Percentiles rank a stretch among this genome's conserved stretches.
Evolutionary conservation across 2,329 filamentous ascomycete species (phyloP).

Genomic region (Diaporthe ampelina): DNA sequence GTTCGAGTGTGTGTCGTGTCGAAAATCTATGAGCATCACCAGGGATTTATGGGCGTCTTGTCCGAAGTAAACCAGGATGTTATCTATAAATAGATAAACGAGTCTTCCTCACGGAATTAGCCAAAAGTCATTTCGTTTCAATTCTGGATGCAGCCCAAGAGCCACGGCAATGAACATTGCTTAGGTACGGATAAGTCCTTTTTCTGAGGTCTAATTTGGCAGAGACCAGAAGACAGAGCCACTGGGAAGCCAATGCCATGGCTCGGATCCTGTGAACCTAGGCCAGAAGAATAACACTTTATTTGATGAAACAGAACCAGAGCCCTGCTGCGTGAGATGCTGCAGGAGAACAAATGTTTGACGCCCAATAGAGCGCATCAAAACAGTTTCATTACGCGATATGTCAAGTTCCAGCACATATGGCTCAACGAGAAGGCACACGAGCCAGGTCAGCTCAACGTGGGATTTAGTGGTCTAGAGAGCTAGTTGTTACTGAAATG

Average conservation of each 20-base stretch:
- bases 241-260: background rate
- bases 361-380: background rate
- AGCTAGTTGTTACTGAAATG: background rate
- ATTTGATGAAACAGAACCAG: background rate
- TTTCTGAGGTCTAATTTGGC: too few species aligned
- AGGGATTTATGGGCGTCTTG: background rate
- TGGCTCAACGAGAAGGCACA: background rate
- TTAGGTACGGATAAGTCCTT: too few species aligned
- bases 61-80: background rate
- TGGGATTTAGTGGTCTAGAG: background rate
- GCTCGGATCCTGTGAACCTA: background rate
- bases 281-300: background rate
- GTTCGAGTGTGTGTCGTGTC: background rate
- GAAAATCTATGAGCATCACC: background rate
- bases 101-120: background rate
- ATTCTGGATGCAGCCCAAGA: background rate
- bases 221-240: background rate
- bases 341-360: background rate
- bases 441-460: background rate
- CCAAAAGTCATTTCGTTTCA: background rate
- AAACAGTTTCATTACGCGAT: background rate
- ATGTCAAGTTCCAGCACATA: background rate
- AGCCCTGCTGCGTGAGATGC: background rate
- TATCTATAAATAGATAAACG: background rate
- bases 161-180: background rate